Evolutionary conservation across 2,329 filamentous ascomycete genomes (phyloP).

Genomic region (Colletotrichum acutatum): DNA sequence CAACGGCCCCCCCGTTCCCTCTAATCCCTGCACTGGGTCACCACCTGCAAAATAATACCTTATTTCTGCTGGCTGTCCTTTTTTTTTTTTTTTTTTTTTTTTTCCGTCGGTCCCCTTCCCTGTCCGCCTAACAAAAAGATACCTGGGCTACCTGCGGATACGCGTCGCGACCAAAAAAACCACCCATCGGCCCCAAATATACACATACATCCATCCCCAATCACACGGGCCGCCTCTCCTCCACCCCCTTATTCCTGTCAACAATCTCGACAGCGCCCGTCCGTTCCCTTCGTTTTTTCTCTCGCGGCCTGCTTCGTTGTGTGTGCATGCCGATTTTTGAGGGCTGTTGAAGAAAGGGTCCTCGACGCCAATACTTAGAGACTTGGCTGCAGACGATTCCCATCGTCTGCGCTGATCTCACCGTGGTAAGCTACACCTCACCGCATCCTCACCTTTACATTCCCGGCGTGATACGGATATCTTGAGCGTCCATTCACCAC

Average conservation of each 20-base stretch:
- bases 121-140: slow-evolving; percentile 20
- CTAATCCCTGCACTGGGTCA: slow-evolving; percentile 28
- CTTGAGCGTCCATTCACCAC: slow-evolving; percentile 7
- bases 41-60: slow-evolving; percentile 31
- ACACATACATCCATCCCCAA: slow-evolving; percentile 28
- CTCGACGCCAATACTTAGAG: slow-evolving; percentile 51
- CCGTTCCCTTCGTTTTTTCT: slow-evolving; percentile 10
- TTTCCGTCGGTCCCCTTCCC: neutral
- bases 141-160: neutral
- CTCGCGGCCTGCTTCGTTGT: slow-evolving; percentile 23
- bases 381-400: slow-evolving; percentile 69
- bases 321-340: slow-evolving; percentile 16
- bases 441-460: slow-evolving; percentile 18
- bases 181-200: slow-evolving; percentile 24
- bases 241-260: slow-evolving; percentile 35
- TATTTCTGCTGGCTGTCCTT: slow-evolving; percentile 24
- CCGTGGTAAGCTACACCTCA: slow-evolving; percentile 53
- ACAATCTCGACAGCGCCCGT: slow-evolving; percentile 31
- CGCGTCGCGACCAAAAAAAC: slow-evolving; percentile 29
- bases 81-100: neutral
- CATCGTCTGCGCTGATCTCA: slow-evolving; percentile 72
- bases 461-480: neutral
- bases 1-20: slow-evolving; percentile 24
- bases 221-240: slow-evolving; percentile 32
- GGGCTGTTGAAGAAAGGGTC: slow-evolving; percentile 35